phyloP scores from a whole-genome alignment of 495 filamentous ascomycete genomes.

The Neurospora sp. region DNA sequence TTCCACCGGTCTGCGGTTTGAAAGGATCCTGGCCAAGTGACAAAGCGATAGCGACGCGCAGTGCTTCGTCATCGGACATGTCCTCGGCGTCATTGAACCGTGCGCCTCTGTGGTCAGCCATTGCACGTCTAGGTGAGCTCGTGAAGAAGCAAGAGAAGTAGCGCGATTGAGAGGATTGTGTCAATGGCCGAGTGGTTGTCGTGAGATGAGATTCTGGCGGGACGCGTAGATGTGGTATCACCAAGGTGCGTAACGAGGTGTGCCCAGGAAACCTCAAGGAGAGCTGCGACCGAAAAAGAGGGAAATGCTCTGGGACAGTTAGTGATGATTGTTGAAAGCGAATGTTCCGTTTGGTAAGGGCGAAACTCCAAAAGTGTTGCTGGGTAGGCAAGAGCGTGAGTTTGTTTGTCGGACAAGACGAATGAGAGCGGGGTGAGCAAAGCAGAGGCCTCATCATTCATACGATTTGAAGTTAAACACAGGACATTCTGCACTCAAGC shows the following conservation, averaged over 20 bases:
- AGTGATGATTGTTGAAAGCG: neutral
- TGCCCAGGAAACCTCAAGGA: neutral
- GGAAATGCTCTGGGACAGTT: neutral
- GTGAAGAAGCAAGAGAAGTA: neutral
- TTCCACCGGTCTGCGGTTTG: neutral
- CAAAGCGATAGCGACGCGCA: conserved; percentile 33
- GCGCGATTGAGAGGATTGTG: neutral
- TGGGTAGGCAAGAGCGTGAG: neutral
- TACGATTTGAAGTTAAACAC: neutral
- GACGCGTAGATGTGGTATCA: neutral
- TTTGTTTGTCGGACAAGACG: neutral
- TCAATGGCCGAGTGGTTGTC: neutral
- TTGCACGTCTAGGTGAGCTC: neutral
- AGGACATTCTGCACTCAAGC: neutral
- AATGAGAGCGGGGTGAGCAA: neutral
- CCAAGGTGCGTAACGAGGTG: neutral
- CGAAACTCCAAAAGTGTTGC: neutral
- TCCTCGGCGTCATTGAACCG: conserved; percentile 22
- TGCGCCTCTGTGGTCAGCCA: conserved; percentile 5
- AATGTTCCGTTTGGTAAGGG: neutral
- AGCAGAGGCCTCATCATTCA: neutral
- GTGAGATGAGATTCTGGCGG: neutral
- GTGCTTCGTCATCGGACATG: conserved; percentile 30
- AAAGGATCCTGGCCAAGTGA: conserved; percentile 28
- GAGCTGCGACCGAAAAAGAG: neutral